Conservation (phyloP, 2,329 filamentous ascomycete genomes). For the Trichoderma semiorbis region DNA sequence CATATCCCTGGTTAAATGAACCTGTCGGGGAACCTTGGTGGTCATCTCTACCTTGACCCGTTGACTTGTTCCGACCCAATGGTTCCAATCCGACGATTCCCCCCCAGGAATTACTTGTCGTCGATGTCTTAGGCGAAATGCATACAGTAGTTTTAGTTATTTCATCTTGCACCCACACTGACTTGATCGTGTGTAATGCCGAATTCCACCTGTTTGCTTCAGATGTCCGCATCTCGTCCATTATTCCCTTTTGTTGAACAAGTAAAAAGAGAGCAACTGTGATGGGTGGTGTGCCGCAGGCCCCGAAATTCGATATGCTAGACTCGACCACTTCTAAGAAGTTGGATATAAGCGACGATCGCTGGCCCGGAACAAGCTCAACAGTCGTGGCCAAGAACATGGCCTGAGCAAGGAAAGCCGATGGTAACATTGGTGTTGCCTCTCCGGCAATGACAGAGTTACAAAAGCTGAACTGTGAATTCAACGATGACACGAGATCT, state of each 20-base stretch:
- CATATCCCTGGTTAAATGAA: neutral
- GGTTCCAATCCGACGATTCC: neutral
- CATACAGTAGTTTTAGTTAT: neutral
- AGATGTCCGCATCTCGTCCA: slow-evolving; percentile 7
- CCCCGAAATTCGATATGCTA: slow-evolving; percentile 7
- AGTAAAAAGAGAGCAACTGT: slow-evolving; percentile 2
- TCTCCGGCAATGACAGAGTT: slow-evolving; percentile 11
- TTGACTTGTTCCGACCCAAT: neutral
- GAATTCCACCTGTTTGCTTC: slow-evolving; percentile 9
- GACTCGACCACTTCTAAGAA: slow-evolving; percentile 11
- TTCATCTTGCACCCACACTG: neutral
- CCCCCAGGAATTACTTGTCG: neutral
- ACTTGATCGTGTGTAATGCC: neutral
- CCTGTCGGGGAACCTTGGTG: neutral
- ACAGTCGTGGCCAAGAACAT: slow-evolving; percentile 9
- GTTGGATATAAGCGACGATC: slow-evolving; percentile 10
- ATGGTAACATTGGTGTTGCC: neutral
- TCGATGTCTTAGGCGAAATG: neutral
- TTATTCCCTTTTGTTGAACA: slow-evolving; percentile 1
- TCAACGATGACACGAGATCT: slow-evolving; percentile 1
- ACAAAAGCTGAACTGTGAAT: slow-evolving; percentile 13
- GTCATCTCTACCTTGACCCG: neutral
- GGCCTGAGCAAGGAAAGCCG: slow-evolving; percentile 2
- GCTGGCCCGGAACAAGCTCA: slow-evolving; percentile 6
- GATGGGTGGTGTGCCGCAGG: slow-evolving; percentile 1